These are phyloP conservation scores for Vitellaria paradoxa DNA, from an alignment of 179 eudicot species.

Conservation along the genomic window DNA sequence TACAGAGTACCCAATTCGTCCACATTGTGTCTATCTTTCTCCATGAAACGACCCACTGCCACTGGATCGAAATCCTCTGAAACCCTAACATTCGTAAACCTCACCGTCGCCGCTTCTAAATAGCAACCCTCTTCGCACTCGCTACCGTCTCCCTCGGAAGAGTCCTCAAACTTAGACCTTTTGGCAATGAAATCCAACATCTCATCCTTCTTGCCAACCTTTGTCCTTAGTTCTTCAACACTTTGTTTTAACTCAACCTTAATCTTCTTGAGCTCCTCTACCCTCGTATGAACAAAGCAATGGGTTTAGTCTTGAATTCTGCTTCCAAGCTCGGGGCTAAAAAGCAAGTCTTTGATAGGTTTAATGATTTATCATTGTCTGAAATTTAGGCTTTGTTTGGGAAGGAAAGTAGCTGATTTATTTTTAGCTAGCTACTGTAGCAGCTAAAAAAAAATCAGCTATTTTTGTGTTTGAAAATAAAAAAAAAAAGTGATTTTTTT, in stretches of 20 bases:
- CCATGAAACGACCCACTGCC: slow-evolving; percentile 23
- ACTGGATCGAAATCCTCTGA: too few relatives aligned
- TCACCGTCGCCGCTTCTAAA: slow-evolving; percentile 22
- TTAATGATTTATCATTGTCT: too few relatives aligned
- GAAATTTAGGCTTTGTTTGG: too few relatives aligned
- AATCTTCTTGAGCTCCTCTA: slow-evolving; percentile 54
- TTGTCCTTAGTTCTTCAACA: slow-evolving; percentile 59
- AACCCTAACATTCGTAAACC: too few relatives aligned
- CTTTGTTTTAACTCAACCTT: too few relatives aligned
- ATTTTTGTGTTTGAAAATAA: too few relatives aligned
- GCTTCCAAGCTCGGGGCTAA: slow-evolving; percentile 87
- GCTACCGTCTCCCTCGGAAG: slow-evolving; percentile 18
- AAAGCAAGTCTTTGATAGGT: too few relatives aligned
- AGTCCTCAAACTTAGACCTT: slow-evolving; percentile 14
- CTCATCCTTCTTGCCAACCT: slow-evolving; percentile 73
- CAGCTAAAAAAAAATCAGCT: too few relatives aligned
- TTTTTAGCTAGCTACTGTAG: too few relatives aligned
- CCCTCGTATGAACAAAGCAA: slow-evolving; percentile 41
- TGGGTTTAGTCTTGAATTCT: slow-evolving; percentile 75
- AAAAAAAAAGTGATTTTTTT: too few relatives aligned
- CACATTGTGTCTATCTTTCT: slow-evolving; percentile 23
- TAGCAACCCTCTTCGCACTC: slow-evolving; percentile 23
- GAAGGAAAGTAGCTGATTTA: too few relatives aligned
- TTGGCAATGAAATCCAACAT: slow-evolving; percentile 55
- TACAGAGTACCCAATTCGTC: slow-evolving; percentile 30